phyloP scores from a whole-genome alignment of 2,329 filamentous ascomycete species.

The Sarocladium strictum region DNA sequence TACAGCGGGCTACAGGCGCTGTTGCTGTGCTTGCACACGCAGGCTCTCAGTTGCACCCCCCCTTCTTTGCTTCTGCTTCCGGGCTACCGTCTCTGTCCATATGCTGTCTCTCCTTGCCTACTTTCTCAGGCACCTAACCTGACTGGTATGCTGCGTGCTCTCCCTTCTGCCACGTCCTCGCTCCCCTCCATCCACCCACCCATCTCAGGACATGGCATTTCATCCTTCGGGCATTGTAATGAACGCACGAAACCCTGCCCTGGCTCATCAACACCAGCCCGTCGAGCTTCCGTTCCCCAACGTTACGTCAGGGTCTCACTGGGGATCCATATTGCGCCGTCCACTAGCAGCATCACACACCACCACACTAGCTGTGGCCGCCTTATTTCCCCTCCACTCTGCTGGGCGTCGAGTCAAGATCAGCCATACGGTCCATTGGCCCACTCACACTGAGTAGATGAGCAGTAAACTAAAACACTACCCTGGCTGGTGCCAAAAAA shows the following conservation, averaged over 20 bases:
- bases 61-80: background rate
- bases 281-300: background rate
- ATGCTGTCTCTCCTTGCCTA: too few relatives aligned
- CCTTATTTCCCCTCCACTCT: conserved; percentile 1
- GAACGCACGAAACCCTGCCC: background rate
- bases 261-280: background rate
- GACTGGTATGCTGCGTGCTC: background rate
- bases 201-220: background rate
- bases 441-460: background rate
- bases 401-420: background rate
- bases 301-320: conserved; percentile 7
- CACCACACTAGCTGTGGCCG: background rate
- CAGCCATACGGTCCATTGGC: background rate
- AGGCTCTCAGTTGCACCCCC: background rate
- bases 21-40: background rate
- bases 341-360: background rate
- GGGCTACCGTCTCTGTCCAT: background rate
- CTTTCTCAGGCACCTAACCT: too few relatives aligned
- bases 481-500: background rate
- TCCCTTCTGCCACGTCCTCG: background rate
- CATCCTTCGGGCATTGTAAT: background rate
- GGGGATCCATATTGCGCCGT: background rate
- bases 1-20: too few relatives aligned
- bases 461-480: background rate
- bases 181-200: background rate